Base-by-base conservation (phyloP, 75 land plant species). In the Adiantum capillusveneris region DNA sequence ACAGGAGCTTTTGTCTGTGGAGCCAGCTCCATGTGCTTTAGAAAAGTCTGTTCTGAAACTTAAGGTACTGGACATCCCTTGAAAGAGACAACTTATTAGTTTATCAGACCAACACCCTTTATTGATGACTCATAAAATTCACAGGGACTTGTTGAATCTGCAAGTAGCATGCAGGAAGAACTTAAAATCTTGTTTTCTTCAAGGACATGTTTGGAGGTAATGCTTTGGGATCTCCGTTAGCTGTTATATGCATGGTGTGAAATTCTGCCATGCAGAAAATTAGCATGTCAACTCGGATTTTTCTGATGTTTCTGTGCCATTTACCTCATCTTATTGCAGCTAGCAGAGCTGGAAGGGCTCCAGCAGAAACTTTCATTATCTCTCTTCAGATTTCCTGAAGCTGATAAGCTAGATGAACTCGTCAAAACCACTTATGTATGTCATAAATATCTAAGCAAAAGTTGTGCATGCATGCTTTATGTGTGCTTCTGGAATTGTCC, bases 41-140 rank as follows among this genome's bases (percentile, higher is more conserved):
- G 86, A 81, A 53, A 75, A 84, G 25, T 63, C 63, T 20, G 41
- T 75, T 66, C n/a, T 60, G 9, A 76, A 72, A 31, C 59, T 94
- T 64, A 86, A 94, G 87, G 98, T 94, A 25, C n/a, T 6, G 3
- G 37, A 34, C 9, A 3, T 34, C n/a, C n/a, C n/a, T n/a, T n/a
- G n/a, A n/a, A n/a, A n/a, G n/a, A n/a, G n/a, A n/a, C n/a, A n/a
- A n/a, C n/a, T n/a, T n/a, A n/a, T n/a, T n/a, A n/a, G n/a, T n/a
- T n/a, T n/a, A n/a, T n/a, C n/a, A n/a, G n/a, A n/a, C n/a, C n/a
- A n/a, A n/a, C n/a, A n/a, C n/a, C n/a, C n/a, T n/a, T n/a, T n/a
- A n/a, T n/a, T n/a, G n/a, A 13, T 42, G 17, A 28, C 53, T 55
- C 17, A 13, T 63, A 43, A 36, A 49, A 27, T 30, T 41, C 58